phyloP scores from a whole-genome alignment of 2,329 filamentous ascomycete genomes.

The Trichoderma cornu-damae region DNA sequence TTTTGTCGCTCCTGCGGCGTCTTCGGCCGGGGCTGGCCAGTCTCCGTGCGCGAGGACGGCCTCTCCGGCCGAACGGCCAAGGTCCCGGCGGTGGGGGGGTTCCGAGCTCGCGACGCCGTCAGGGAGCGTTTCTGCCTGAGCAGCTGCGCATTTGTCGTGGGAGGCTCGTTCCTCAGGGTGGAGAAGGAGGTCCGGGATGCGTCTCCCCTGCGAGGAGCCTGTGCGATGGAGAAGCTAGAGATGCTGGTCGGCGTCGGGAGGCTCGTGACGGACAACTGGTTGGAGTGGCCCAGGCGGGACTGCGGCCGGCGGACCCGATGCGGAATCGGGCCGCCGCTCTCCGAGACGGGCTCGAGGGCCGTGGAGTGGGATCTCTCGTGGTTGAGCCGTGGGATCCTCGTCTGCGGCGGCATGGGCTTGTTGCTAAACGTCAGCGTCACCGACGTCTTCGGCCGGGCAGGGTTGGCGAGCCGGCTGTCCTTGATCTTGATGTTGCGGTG shows the following conservation, averaged over 20 bases:
- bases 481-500: conserved; percentile 93
- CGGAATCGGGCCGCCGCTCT: conserved; percentile 67
- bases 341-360: conserved; percentile 86
- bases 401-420: conserved; percentile 54
- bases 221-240: conserved; percentile 48
- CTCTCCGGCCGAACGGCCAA: conserved; percentile 47
- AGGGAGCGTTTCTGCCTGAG: conserved; percentile 62
- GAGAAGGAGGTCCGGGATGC: conserved; percentile 49
- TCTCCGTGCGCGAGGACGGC: conserved; percentile 55
- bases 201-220: conserved; percentile 58
- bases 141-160: conserved; percentile 62
- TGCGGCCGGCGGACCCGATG: conserved; percentile 57
- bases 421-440: conserved; percentile 90
- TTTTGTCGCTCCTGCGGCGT: conserved; percentile 63
- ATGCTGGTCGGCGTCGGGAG: conserved; percentile 54
- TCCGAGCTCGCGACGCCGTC: conserved; percentile 51
- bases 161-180: conserved; percentile 53
- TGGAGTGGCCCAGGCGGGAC: conserved; percentile 61
- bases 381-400: conserved; percentile 73
- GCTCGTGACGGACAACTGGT: conserved; percentile 63
- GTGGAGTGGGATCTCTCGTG: conserved; percentile 65
- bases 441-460: conserved; percentile 65
- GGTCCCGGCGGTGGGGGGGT: conserved; percentile 50
- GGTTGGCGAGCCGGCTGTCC: conserved; percentile 61
- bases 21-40: conserved; percentile 56